Base-by-base conservation (phyloP, 2,329 filamentous ascomycete species). In the Zasmidium cellare region DNA sequence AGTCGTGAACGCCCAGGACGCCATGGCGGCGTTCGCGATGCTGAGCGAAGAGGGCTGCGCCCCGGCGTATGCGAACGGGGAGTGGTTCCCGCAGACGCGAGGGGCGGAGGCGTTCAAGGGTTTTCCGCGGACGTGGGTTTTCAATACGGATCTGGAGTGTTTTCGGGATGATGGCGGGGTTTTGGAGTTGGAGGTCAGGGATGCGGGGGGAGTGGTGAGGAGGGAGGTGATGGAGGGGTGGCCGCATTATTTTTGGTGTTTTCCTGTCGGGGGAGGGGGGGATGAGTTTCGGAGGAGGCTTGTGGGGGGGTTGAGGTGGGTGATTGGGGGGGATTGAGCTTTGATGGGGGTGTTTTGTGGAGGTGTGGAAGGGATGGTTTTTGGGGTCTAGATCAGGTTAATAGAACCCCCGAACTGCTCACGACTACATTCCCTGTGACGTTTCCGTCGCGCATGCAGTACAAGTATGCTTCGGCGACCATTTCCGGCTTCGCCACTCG, bases 401-500 rank as follows among this genome's bases (percentile, higher is more conserved):
- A 57, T 47, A 74, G 55, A 9, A 51, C 55, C 1, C 77, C 77
- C 2, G 76, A 75, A 68, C 79, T 77, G 7, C 75, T 75, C 56
- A 70, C 67, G 11, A 79, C 65, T 45, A 77, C 67, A 41, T 66
- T 71, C 5, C 76, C 79, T 31, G 75, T 75, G 49, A 74, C 67
- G 64, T 77, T 78, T 53, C 61, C 53, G 66, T 79, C 77, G 63
- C 65, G 75, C 72, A 81, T 70, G n/a, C 73, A 63, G 59, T 73
- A 79, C 51, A 80, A 61, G 68, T 75, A 81, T 20, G 69, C 73
- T 70, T 80, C 77, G 2, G 73, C 71, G 38, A 76, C 69, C 60
- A 76, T 75, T 55, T 75, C 72, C 2, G 71, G 65, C 41, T 59
- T 61, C 1, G 73, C 76, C 7, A 76, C 63, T 48, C 67, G 35